These are phyloP conservation scores for Xylariaceae sp. DNA, from an alignment of 2,329 filamentous ascomycete genomes.

Conservation along the genomic window DNA sequence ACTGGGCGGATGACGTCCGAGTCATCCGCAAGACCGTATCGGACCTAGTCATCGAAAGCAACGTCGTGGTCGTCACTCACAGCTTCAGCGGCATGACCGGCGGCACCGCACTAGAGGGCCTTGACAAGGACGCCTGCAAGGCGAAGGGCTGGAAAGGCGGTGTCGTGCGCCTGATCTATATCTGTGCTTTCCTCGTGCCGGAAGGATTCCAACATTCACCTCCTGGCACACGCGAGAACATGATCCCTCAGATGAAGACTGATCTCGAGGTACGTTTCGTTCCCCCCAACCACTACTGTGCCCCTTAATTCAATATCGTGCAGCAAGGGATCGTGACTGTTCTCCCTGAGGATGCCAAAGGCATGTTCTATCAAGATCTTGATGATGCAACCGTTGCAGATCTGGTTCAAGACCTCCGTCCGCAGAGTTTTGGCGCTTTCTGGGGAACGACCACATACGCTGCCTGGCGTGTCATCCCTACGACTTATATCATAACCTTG, in stretches of 20 bases:
- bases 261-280: constrained; percentile 16
- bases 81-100: constrained; percentile 25
- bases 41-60: constrained; percentile 12
- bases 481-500: constrained; percentile 20
- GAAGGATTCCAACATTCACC: constrained; percentile 24
- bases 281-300: not conserved
- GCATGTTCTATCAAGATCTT: constrained; percentile 26
- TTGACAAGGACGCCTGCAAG: constrained; percentile 18
- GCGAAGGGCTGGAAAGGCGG: constrained; percentile 16
- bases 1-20: constrained; percentile 20
- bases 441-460: constrained; percentile 22
- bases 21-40: constrained; percentile 15
- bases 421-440: constrained; percentile 22
- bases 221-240: constrained; percentile 16
- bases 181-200: constrained; percentile 23
- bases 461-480: constrained; percentile 23
- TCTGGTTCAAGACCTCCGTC: constrained; percentile 17
- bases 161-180: constrained; percentile 22
- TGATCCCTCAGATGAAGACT: constrained; percentile 21
- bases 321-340: constrained; percentile 21
- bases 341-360: constrained; percentile 19
- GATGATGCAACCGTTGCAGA: constrained; percentile 17
- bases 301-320: not conserved
- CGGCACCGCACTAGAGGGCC: constrained; percentile 21
- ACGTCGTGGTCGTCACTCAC: constrained; percentile 23